Conservation (phyloP, 163 green algal species). For the Scenedesmus sp. region DNA sequence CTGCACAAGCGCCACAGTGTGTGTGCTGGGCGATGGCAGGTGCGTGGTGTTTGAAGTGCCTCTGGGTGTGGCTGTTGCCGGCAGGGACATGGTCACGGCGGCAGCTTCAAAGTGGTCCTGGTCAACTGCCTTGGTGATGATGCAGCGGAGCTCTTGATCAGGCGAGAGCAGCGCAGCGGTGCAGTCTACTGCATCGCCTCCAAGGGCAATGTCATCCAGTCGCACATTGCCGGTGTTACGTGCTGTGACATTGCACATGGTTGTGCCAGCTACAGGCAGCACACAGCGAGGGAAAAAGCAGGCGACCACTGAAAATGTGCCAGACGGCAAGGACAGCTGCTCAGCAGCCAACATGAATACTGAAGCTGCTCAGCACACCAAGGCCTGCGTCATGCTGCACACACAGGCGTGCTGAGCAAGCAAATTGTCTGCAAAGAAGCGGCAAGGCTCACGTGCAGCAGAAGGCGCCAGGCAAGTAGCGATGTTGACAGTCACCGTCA, state of each 20-base stretch:
- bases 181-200: neutral
- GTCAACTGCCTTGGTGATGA: neutral
- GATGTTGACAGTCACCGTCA: neutral
- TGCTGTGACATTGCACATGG: neutral
- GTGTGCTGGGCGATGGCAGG: neutral
- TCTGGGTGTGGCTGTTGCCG: neutral
- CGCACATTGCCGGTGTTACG: constrained; percentile 9
- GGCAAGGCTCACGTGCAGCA: neutral
- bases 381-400: too few species aligned
- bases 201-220: neutral
- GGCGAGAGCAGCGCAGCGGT: neutral
- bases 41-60: neutral
- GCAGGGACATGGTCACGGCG: neutral
- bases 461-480: neutral
- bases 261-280: neutral
- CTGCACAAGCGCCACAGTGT: neutral
- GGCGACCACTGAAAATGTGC: neutral
- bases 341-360: neutral
- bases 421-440: neutral
- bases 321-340: neutral
- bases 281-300: neutral
- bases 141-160: neutral
- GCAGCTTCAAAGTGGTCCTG: neutral
- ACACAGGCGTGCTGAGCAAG: neutral
- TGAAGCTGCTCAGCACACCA: too few species aligned